These are phyloP conservation scores for Corynascus novoguineensis DNA, from an alignment of 495 filamentous ascomycete species.

Conservation along the genomic window DNA sequence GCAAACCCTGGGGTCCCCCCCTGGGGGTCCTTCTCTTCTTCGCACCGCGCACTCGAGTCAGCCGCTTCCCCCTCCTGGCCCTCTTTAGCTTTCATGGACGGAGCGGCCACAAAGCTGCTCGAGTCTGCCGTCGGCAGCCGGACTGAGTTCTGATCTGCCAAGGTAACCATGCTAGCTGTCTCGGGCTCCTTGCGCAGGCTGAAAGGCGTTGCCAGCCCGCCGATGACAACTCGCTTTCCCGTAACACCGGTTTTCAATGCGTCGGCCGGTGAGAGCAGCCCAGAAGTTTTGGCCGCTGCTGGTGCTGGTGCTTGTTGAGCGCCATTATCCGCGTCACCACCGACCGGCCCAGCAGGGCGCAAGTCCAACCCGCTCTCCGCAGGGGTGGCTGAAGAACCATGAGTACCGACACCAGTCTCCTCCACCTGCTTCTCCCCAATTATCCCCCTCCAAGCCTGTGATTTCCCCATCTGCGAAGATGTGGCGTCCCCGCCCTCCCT, in stretches of 20 bases:
- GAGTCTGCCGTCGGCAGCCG: conserved; percentile 6
- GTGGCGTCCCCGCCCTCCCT: not conserved
- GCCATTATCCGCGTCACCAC: not conserved
- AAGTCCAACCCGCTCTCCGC: conserved; percentile 24
- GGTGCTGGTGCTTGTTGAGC: not conserved
- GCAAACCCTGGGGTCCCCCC: not conserved
- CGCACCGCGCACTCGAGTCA: not conserved
- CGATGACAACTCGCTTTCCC: conserved; percentile 44
- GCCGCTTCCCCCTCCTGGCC: not conserved
- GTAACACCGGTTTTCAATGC: conserved; percentile 32
- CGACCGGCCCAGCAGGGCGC: conserved; percentile 7
- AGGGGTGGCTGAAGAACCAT: not conserved
- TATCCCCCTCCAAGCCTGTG: conserved; percentile 30
- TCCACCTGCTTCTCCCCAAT: conserved; percentile 42
- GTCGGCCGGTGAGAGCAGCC: conserved; percentile 21
- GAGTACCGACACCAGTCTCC: not conserved
- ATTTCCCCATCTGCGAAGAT: not conserved
- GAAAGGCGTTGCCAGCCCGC: conserved; percentile 50
- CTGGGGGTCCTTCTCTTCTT: not conserved
- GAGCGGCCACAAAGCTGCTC: not conserved
- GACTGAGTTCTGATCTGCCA: conserved; percentile 28
- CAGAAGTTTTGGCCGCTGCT: not conserved
- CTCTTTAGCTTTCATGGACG: not conserved
- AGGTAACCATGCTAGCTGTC: conserved; percentile 51
- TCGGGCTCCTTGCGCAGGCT: conserved; percentile 43